Base-by-base conservation (phyloP, 2,329 filamentous ascomycete genomes). In the Xylaria sp. region DNA sequence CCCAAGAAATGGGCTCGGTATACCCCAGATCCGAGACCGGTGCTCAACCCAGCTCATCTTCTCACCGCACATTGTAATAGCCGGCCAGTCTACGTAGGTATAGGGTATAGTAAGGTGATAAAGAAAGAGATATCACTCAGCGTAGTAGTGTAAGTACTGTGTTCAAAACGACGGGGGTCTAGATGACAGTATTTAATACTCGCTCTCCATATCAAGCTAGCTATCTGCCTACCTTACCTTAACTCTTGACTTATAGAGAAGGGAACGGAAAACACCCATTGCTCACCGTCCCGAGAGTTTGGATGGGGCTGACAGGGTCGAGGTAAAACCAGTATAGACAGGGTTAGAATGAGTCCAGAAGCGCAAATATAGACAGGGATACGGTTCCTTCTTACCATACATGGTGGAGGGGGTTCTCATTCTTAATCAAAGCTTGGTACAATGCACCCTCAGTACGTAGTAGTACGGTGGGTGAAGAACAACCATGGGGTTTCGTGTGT, bases 201-300 rank as follows among this genome's bases (percentile, higher is more conserved):
- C 28, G 28, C 28, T 31, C 4, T 31, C 28, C 9, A 31, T 31
- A 31, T n/a, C n/a, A n/a, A n/a, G n/a, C n/a, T n/a, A n/a, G n/a
- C n/a, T n/a, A 31, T 9, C 28, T 9, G 9, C 9, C 28, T 31
- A 4, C 28, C 28, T 31, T 31, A 9, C 28, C 28, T 11, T 38
- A 15, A 42, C 35, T 25, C 35, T 19, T 31, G 15, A 38, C 35
- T 25, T 23, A 37, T 42, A 23, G 37, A 40, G 37, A 54, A 51
- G 35, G 8, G 5, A 45, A 17, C 19, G 19, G 25, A 21, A 46
- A 46, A 19, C 19, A 19, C 6, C 15, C n/a, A 28, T 35, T 53
- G 53, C 47, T 60, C 56, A 60, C 60, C 60, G 63, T 65, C 63
- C 63, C 63, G 63, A 65, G 43, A 7, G 52, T 60, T 46, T 63